Base-by-base conservation (phyloP, 2,329 filamentous ascomycete species). In the Ascocoryne sarcoides region DNA sequence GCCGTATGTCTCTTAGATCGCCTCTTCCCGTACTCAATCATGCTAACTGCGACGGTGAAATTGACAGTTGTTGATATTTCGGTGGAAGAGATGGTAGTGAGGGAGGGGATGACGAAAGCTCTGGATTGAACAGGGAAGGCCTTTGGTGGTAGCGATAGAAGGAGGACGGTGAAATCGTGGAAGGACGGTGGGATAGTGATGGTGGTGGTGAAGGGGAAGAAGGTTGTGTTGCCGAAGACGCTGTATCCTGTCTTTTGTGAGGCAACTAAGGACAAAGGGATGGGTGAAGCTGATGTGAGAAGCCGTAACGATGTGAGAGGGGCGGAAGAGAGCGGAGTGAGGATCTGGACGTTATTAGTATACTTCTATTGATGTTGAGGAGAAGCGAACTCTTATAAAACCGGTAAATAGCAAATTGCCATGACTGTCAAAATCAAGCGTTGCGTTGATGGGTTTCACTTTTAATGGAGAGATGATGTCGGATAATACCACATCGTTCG, bases 391-490 rank as follows among this genome's bases (percentile, higher is more conserved):
- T 30, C 50, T 39, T 16, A 54, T 48, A 18, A 35, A 40, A 1
- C 52, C 50, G 3, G 36, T 45, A n/a, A 54, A 49, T 1, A 47
- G 20, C 7, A 52, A 19, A 9, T 36, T 42, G 19, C 46, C 50
- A 28, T 21, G 10, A 5, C 5, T 4, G 14, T 46, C 39, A 18
- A 55, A 50, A 32, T 55, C 49, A 18, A 52, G 42, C 9, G 42
- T 51, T 8, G 42, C 37, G 40, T 67, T 64, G 30, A 75, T 69
- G 3, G 76, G 75, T 62, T 79, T 79, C 50, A 79, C 64, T 4
- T 62, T 62, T 54, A 77, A 76, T 0, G 75, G 71, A 3, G 59
- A 58, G 40, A 79, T 67, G 1, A 69, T 64, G 21, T 70, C 68
- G 0, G 68, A 67, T 3, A 79, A 65, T 0, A 60, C 59, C 5